Evolutionary conservation across 306 rosid genomes (phyloP).

Genomic region (Citrullus mucosospermus): DNA sequence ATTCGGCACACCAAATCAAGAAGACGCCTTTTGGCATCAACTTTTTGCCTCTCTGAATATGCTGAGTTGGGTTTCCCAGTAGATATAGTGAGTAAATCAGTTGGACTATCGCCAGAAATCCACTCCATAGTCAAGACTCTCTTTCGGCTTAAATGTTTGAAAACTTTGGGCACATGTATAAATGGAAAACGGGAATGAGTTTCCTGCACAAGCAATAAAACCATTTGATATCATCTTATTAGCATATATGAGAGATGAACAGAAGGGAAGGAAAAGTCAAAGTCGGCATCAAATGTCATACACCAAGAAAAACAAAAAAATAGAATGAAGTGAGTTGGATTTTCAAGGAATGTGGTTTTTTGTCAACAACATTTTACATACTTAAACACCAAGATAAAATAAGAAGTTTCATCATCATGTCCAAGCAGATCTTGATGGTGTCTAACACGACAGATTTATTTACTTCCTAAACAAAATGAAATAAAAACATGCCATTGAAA

Average conservation of each 20-base stretch:
- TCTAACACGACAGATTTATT: background rate
- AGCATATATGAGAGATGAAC: background rate
- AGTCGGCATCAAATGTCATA: background rate
- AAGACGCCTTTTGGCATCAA: slow-evolving; percentile 73
- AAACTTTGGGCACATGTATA: slow-evolving; percentile 62
- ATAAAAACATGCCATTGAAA: background rate
- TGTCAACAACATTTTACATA: background rate
- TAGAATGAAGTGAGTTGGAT: background rate
- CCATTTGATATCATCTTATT: slow-evolving; percentile 11
- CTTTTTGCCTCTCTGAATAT: slow-evolving; percentile 47
- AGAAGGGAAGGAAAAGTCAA: background rate
- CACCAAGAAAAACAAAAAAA: background rate
- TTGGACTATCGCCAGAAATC: slow-evolving; percentile 91
- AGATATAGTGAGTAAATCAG: slow-evolving; percentile 55
- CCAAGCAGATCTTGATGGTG: too few relatives aligned
- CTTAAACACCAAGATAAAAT: background rate
- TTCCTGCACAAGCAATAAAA: slow-evolving; percentile 41
- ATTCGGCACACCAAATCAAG: slow-evolving; percentile 64
- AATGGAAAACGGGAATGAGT: slow-evolving; percentile 67
- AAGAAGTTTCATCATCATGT: background rate
- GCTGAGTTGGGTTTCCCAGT: slow-evolving; percentile 32
- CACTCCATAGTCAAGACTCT: slow-evolving; percentile 96
- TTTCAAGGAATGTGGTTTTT: background rate
- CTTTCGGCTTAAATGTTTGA: slow-evolving; percentile 49
- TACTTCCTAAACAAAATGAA: background rate